These are phyloP conservation scores for Fusarium napiforme DNA, from an alignment of 2,329 filamentous ascomycete genomes.

Conservation along the genomic window DNA sequence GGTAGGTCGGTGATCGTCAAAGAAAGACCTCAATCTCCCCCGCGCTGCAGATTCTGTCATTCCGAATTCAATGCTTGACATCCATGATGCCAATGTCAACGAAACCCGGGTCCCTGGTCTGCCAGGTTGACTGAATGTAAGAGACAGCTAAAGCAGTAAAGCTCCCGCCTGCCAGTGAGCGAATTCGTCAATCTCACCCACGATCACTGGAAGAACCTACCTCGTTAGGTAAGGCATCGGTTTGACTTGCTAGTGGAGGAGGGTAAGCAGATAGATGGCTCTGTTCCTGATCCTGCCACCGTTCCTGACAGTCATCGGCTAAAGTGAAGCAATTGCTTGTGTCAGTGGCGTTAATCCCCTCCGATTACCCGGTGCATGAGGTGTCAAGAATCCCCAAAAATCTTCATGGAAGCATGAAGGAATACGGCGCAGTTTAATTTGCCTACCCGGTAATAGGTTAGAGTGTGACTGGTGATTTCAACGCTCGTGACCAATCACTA, in stretches of 20 bases:
- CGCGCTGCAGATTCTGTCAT: slow-evolving; percentile 16
- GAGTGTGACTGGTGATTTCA: not conserved
- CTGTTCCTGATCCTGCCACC: slow-evolving; percentile 1
- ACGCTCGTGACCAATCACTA: not conserved
- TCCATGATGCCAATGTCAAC: not conserved
- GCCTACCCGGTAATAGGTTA: not conserved
- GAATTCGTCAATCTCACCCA: slow-evolving; percentile 24
- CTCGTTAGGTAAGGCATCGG: slow-evolving; percentile 28
- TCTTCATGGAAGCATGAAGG: not conserved
- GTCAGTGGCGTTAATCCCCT: slow-evolving; percentile 16
- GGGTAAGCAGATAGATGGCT: not conserved
- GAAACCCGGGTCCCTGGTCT: slow-evolving; percentile 16
- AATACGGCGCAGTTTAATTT: slow-evolving; percentile 3
- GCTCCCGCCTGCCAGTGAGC: slow-evolving; percentile 26
- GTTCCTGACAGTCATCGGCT: slow-evolving; percentile 19
- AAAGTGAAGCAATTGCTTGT: slow-evolving; percentile 18
- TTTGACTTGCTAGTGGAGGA: slow-evolving; percentile 4
- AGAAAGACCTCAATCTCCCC: slow-evolving; percentile 17
- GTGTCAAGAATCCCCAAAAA: slow-evolving; percentile 2
- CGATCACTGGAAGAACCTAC: slow-evolving; percentile 19
- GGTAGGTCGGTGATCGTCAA: slow-evolving; percentile 13
- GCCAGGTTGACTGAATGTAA: slow-evolving; percentile 13
- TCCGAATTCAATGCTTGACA: slow-evolving; percentile 9
- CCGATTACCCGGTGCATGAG: slow-evolving; percentile 9
- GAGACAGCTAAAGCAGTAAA: slow-evolving; percentile 22